Base-by-base conservation (phyloP, 2,329 filamentous ascomycete species). In the Dactylellina sp. region DNA sequence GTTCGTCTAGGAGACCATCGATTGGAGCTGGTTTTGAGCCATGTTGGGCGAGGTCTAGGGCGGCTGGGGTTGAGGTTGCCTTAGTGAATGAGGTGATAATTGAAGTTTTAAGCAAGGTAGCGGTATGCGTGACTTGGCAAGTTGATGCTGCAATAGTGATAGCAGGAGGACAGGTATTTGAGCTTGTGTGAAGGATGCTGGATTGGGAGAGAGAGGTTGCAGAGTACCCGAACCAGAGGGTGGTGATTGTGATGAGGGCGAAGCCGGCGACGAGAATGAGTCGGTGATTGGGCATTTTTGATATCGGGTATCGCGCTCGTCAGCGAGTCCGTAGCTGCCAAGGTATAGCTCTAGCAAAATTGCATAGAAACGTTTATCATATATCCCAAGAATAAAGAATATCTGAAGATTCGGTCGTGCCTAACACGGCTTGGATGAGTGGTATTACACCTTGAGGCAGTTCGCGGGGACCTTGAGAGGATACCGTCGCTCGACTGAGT, bases 191-290 rank as follows among this genome's bases (percentile, higher is more conserved):
- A 40, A 72, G 14, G 39, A 64, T 64, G n/a, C 32, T 52, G 20
- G 24, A 35, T 40, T 74, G 39, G 2, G 53, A 49, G 22, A 74
- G 61, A 2, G 25, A 50, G 0, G 70, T 66, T 7, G 70, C 61
- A 14, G 61, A 66, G 56, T 61, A 74, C 25, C 61, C 70, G 56
- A 74, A 74, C 70, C 70, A 74, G 32, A 74, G 61, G 28, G 70
- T 74, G 0, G 70, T 74, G 32, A 74, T 44, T 1, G 70, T 57
- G 55, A 74, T 42, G n/a, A 74, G 61, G 37, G 22, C 46, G 35
- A 74, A 66, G 24, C 70, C 70, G 32, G 70, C 61, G 25, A 49
- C 55, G 49, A 74, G 70, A 16, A 74, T 66, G 16, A 66, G 35
- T 16, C 70, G 61, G 14, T 64, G 70, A 16, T 60, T 74, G 4